These are phyloP conservation scores for Echinosophora koreensis DNA, from an alignment of 306 rosid species.

Conservation along the genomic window DNA sequence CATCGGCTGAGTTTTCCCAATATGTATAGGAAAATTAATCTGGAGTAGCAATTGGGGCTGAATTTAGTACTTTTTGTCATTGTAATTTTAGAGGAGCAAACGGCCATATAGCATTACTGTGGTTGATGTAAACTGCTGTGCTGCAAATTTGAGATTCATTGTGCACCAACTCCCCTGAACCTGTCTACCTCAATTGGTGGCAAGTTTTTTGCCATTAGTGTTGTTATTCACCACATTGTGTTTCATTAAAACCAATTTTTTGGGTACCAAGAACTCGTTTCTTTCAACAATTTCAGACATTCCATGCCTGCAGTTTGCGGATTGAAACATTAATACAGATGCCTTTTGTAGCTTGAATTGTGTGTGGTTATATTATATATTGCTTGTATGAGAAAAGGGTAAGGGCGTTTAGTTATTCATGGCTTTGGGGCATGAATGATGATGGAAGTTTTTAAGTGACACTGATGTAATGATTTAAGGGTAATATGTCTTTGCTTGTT, in stretches of 20 bases:
- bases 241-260: constrained; percentile 6
- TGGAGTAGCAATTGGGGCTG: constrained; percentile 48
- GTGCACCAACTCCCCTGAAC: constrained; percentile 20
- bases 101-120: constrained; percentile 36
- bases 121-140: constrained; percentile 42
- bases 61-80: constrained; percentile 50
- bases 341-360: not conserved
- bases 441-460: not conserved
- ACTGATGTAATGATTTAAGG: not conserved
- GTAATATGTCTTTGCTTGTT: too few species aligned
- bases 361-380: not conserved
- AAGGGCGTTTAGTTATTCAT: not conserved
- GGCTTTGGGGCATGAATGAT: not conserved
- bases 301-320: constrained; percentile 25
- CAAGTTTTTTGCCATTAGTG: constrained; percentile 33
- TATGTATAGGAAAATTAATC: constrained; percentile 59
- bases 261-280: constrained; percentile 10
- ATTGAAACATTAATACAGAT: not conserved
- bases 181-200: constrained; percentile 33
- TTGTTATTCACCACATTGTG: constrained; percentile 6
- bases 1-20: constrained; percentile 37
- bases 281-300: not conserved
- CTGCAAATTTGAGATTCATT: constrained; percentile 43
- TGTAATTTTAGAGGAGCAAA: constrained; percentile 51
- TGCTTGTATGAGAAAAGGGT: not conserved